Evolutionary conservation across 306 rosid genomes (phyloP).

Genomic region (Pyrus communis): DNA sequence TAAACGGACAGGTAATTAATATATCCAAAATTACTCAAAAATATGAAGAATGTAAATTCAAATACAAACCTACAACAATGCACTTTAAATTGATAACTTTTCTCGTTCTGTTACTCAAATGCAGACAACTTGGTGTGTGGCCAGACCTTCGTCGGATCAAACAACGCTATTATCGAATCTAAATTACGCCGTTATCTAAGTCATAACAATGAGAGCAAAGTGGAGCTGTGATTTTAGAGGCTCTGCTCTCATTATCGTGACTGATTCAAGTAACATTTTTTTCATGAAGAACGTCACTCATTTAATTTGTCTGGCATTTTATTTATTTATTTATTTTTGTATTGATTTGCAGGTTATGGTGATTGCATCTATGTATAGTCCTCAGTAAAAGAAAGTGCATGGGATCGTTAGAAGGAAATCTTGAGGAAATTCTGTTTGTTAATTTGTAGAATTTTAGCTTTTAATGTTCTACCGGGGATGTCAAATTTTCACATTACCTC

Average conservation of each 20-base stretch:
- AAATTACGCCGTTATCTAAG: slow-evolving; percentile 34
- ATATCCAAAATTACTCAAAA: neutral
- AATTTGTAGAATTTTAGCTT: slow-evolving; percentile 2
- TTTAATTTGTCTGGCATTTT: neutral
- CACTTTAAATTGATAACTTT: neutral
- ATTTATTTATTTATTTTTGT: neutral
- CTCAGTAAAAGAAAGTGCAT: neutral
- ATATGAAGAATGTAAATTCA: no score
- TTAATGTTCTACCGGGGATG: no score
- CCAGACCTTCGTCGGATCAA: slow-evolving; percentile 80
- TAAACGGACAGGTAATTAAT: slow-evolving; percentile 51
- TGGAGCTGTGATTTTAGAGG: slow-evolving; percentile 84
- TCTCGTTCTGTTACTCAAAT: neutral
- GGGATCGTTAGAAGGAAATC: neutral
- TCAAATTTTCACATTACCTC: no score
- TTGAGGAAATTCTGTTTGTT: neutral
- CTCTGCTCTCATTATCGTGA: slow-evolving; percentile 54
- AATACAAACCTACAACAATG: neutral
- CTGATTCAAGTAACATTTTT: slow-evolving; percentile 51
- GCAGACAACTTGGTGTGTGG: slow-evolving; percentile 89
- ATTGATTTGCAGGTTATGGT: slow-evolving; percentile 59
- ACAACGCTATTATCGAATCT: slow-evolving; percentile 63
- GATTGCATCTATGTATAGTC: slow-evolving; percentile 71
- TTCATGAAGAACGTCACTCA: neutral
- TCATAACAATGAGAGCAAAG: slow-evolving; percentile 41